phyloP scores from a whole-genome alignment of 169 alveolate species.

The Plasmodium yoelii region DNA sequence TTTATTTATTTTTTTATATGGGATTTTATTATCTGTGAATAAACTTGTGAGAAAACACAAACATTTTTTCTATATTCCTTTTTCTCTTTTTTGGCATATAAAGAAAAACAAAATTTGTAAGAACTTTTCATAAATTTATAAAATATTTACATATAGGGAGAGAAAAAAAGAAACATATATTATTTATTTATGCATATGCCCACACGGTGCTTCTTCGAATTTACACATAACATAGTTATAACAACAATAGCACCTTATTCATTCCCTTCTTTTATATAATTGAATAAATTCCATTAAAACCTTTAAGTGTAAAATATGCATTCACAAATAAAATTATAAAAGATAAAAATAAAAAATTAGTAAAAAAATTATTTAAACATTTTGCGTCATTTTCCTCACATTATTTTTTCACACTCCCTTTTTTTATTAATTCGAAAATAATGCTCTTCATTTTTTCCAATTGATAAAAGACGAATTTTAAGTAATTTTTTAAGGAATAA shows the following conservation, averaged over 20 bases:
- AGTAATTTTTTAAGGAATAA: not conserved
- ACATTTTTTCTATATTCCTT: too few species aligned
- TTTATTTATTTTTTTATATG: too few species aligned
- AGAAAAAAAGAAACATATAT: too few species aligned
- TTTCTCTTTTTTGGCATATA: too few species aligned
- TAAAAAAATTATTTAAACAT: not conserved
- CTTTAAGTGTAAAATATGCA: not conserved
- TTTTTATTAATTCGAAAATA: not conserved
- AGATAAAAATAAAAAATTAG: not conserved
- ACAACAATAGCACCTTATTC: not conserved
- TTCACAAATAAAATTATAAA: not conserved
- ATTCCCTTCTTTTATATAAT: not conserved
- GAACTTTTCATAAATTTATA: too few species aligned
- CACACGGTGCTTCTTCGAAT: not conserved
- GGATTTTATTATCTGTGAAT: too few species aligned
- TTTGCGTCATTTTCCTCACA: not conserved
- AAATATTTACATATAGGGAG: too few species aligned
- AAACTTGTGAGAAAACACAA: too few species aligned
- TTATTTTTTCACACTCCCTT: not conserved
- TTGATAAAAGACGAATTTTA: not conserved
- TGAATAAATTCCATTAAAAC: not conserved
- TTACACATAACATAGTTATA: not conserved
- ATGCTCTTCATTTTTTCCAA: not conserved
- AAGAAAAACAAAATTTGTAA: too few species aligned
- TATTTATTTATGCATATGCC: not conserved